Conservation (phyloP, 257 asterid species). For the Coffea eugenioides region DNA sequence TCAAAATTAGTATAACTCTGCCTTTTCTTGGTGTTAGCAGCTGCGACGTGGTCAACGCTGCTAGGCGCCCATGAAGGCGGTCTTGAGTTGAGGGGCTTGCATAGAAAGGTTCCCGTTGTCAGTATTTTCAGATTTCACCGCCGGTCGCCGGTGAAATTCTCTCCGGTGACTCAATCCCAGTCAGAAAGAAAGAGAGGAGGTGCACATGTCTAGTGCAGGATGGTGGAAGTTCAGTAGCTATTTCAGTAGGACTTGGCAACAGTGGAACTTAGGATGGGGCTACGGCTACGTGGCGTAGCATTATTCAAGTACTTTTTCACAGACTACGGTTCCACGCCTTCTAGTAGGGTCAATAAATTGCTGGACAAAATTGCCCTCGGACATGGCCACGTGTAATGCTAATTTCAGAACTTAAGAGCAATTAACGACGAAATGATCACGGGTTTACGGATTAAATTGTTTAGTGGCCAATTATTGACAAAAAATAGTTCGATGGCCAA, state of each 20-base stretch:
- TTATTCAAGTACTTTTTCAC: constrained; percentile 1
- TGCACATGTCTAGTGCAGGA: not conserved
- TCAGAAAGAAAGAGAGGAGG: not conserved
- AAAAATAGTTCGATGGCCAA: too few relatives aligned
- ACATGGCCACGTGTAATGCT: too few relatives aligned
- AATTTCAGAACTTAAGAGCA: too few relatives aligned
- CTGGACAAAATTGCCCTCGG: too few relatives aligned
- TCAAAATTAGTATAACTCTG: not conserved
- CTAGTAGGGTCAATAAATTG: too few relatives aligned
- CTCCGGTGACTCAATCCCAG: too few relatives aligned
- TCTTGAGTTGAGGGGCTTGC: constrained; percentile 9
- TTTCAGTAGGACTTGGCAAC: not conserved
- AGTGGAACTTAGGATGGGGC: not conserved
- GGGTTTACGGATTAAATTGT: too few relatives aligned
- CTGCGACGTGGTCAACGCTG: not conserved
- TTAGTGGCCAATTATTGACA: too few relatives aligned
- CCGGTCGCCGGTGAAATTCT: too few relatives aligned
- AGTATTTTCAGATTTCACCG: too few relatives aligned
- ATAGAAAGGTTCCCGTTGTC: constrained; percentile 8
- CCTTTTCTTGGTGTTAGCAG: constrained; percentile 5
- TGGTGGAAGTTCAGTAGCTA: not conserved
- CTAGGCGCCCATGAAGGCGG: not conserved
- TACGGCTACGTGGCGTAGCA: constrained; percentile 20
- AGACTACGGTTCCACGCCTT: too few relatives aligned
- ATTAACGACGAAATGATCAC: too few relatives aligned